Base-by-base conservation (phyloP, 2,329 filamentous ascomycete species). In the Fusarium sp. region DNA sequence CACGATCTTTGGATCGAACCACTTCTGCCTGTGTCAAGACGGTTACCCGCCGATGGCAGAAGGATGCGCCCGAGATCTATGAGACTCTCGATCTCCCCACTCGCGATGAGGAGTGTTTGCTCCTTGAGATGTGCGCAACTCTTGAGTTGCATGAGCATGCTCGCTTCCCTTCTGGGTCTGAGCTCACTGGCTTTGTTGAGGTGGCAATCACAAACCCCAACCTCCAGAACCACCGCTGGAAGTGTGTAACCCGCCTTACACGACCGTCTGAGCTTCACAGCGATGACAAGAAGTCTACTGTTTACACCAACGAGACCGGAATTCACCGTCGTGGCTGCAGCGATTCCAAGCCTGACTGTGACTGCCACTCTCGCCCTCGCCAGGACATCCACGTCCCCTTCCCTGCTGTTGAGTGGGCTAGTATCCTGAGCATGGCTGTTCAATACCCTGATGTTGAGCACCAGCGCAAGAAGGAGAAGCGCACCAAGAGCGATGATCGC, bases 41-140 rank as follows among this genome's bases (percentile, higher is more conserved):
- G 47, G 80, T 89, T 70, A 81, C 82, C 48, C 78, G 83, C 46
- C 82, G 86, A 61, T 91, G 88, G 89, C 85, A 88, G 66, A 82
- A 84, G 55, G 83, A 84, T 51, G 89, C 89, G 59, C 87, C 88
- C 1, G 83, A 84, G 54, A 83, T 91, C 64, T 82, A 85, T 68
- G 82, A 85, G 52, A 82, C 84, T 38, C 82, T 90, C 6, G 81
- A 86, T 56, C 78, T 83, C 4, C 80, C 84, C 12, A 78, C 82
- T 4, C 81, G 84, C 12, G 83, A 87, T 32, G 82, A 88, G 69
- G 81, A 84, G 24, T 85, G 84, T 40, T 87, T 88, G 63, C 84
- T 90, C 38, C 80, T 91, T 66, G 88, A 91, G 79, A 88, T 90
- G 81, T 87, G 89, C 65, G 84, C 87, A 7, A 87, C 87, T 1